These are phyloP conservation scores for Posidonia australis DNA, from an alignment of 106 monocot genomes.

Conservation along the genomic window DNA sequence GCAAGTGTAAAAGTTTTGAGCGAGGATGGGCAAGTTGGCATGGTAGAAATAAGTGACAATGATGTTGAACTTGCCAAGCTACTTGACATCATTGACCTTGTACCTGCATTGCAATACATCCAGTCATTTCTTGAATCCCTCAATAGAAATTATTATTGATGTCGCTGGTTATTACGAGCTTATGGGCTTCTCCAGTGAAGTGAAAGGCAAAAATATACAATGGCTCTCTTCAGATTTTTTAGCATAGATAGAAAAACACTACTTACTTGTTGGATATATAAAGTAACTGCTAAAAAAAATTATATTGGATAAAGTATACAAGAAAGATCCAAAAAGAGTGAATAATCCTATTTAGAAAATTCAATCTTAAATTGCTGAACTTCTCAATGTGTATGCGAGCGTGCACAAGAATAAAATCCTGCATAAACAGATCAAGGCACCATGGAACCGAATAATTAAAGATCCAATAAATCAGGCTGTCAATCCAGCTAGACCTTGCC, in stretches of 20 bases:
- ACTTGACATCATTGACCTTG: conserved; percentile 41
- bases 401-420: not conserved
- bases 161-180: no score
- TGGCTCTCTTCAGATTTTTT: no score
- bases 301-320: no score
- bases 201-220: no score
- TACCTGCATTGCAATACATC: conserved; percentile 15
- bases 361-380: not conserved
- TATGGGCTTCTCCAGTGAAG: no score
- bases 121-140: not conserved
- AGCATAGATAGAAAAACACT: no score
- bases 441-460: not conserved
- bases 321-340: no score
- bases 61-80: conserved; percentile 44
- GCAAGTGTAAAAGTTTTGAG: conserved; percentile 48
- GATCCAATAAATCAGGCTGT: not conserved
- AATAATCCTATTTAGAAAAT: not conserved
- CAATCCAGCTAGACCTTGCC: not conserved
- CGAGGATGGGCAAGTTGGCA: conserved; percentile 44
- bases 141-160: no score
- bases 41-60: conserved; percentile 25
- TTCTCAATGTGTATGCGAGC: not conserved
- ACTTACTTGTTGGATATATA: no score
- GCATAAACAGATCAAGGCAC: not conserved
- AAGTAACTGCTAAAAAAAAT: no score